phyloP scores from a whole-genome alignment of 352 stramenopile genomes.

The Phytopythium cucurbitacearum region DNA sequence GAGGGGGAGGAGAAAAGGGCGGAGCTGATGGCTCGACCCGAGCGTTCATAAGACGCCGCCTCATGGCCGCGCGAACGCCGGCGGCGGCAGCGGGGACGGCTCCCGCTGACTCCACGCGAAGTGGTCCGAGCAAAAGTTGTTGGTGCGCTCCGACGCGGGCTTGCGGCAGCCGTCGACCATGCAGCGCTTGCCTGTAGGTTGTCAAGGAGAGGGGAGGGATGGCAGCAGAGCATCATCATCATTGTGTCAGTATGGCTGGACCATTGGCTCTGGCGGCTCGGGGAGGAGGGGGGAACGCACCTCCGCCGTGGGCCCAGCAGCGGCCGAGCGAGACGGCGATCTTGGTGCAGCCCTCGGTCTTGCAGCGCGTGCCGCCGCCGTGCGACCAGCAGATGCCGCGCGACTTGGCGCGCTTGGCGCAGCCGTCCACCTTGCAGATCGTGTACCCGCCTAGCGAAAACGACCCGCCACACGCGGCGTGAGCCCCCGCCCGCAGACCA shows the following conservation, averaged over 20 bases:
- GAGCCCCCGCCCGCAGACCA: too few relatives aligned
- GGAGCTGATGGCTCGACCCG: too few relatives aligned
- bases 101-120: conserved; percentile 21
- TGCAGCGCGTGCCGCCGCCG: conserved; percentile 26
- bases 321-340: conserved; percentile 13
- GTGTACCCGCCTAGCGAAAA: conserved; percentile 38
- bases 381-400: conserved; percentile 16
- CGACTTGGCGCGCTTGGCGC: conserved; percentile 42
- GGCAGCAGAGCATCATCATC: too few relatives aligned
- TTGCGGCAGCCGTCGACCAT: conserved; percentile 34
- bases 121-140: conserved; percentile 46
- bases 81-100: neutral
- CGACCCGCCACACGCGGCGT: too few relatives aligned
- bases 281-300: conserved; percentile 7
- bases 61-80: too few relatives aligned
- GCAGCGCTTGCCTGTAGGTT: conserved; percentile 29
- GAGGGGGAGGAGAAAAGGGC: too few relatives aligned
- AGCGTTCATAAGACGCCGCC: too few relatives aligned
- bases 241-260: too few relatives aligned
- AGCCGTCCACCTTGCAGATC: conserved; percentile 64
- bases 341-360: conserved; percentile 4
- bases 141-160: conserved; percentile 40
- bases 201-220: too few relatives aligned
- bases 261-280: too few relatives aligned
- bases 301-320: conserved; percentile 29